Evolutionary conservation across 2,329 filamentous ascomycete species (phyloP).

Genomic region (Amylocarpus encephaloides): DNA sequence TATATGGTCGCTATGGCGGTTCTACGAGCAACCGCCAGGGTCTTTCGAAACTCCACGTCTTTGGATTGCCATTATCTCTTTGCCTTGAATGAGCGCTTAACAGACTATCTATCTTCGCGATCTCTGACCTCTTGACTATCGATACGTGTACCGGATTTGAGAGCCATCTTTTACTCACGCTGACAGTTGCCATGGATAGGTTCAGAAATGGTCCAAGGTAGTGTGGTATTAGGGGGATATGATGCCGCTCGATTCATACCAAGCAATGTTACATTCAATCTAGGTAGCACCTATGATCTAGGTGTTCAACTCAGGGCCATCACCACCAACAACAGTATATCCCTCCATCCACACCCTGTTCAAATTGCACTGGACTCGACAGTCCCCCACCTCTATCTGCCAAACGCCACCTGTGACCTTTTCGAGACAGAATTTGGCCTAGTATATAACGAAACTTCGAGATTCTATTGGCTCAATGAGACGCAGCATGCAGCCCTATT

Average conservation of each 20-base stretch:
- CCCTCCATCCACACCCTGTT: constrained; percentile 25
- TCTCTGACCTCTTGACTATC: no score
- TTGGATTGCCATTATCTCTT: no score
- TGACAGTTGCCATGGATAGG: constrained; percentile 10
- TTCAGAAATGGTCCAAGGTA: constrained; percentile 31
- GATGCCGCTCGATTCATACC: constrained; percentile 34
- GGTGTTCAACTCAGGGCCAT: constrained; percentile 32
- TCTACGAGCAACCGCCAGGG: no score
- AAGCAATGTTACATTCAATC: constrained; percentile 33
- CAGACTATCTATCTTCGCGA: no score
- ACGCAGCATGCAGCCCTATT: constrained; percentile 23
- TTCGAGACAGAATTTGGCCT: constrained; percentile 34
- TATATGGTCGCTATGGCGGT: no score
- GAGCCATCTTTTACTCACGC: neutral
- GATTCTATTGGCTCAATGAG: constrained; percentile 31
- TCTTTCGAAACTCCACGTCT: no score
- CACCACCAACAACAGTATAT: constrained; percentile 22
- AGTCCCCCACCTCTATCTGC: constrained; percentile 35
- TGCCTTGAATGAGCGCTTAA: no score
- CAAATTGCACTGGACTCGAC: constrained; percentile 32
- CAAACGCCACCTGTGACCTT: constrained; percentile 30
- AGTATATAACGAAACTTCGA: constrained; percentile 29
- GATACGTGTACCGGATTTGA: no score
- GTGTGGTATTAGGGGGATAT: constrained; percentile 36
- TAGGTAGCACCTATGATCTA: constrained; percentile 33